Evolutionary conservation across 352 stramenopile species (phyloP).

Genomic region (Blastocystis hominis): DNA sequence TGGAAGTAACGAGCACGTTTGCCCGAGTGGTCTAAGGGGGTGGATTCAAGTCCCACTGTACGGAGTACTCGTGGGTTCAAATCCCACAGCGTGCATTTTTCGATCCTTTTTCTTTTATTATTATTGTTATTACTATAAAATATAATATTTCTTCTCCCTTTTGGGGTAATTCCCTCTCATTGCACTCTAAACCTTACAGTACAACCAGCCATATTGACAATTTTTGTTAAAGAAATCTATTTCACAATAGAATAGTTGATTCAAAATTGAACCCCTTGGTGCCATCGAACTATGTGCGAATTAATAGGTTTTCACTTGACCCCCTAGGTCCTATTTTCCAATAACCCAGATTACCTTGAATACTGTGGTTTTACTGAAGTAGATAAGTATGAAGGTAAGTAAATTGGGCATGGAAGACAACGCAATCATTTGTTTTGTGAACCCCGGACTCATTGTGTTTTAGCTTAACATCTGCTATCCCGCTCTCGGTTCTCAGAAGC

Average conservation of each 20-base stretch:
- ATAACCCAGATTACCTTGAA: background rate
- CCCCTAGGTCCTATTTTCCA: background rate
- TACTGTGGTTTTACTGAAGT: background rate
- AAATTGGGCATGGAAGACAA: background rate
- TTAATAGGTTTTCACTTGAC: background rate
- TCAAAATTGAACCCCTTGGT: too few species aligned
- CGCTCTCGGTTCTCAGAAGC: too few species aligned
- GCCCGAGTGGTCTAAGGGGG: slow-evolving; percentile 70
- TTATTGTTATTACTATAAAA: too few species aligned
- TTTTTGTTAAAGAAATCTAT: too few species aligned
- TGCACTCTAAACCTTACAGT: too few species aligned
- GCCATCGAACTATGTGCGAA: too few species aligned
- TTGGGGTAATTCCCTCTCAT: too few species aligned
- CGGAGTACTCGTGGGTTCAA: slow-evolving; percentile 72
- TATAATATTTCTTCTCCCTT: too few species aligned
- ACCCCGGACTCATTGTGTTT: slow-evolving; percentile 79
- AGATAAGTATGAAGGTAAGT: slow-evolving; percentile 14
- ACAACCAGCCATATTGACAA: too few species aligned
- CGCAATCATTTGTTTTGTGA: background rate
- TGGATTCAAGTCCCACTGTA: slow-evolving; percentile 70
- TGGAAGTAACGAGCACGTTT: slow-evolving; percentile 58
- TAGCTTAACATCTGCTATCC: slow-evolving; percentile 71
- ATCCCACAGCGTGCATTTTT: slow-evolving; percentile 67
- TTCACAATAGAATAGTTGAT: too few species aligned
- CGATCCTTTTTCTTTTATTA: slow-evolving; percentile 15